Base-by-base conservation (phyloP, 1,139 yeast species). In the Scheffersomyces parashehatae region DNA sequence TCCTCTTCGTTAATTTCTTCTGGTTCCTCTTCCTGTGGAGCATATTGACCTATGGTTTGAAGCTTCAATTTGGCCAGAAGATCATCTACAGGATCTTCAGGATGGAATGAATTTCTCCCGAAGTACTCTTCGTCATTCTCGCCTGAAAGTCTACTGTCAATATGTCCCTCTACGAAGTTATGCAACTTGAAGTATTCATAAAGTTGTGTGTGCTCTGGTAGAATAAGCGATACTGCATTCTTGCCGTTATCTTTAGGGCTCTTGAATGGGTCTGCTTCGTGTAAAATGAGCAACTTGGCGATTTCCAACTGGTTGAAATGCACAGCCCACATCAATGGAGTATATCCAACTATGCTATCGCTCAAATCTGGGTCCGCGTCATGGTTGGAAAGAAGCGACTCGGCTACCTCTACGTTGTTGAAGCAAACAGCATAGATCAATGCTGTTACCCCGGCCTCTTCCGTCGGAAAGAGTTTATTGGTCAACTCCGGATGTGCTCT, bases 371-470 rank as follows among this genome's bases (percentile, higher is more conserved):
- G 75, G 47, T 74, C 77, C 1, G 69, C 75, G 6, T 56, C 51
- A 43, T 64, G 66, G 34, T 52, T 53, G 12, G 52, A 41, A 30
- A 75, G 54, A 29, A 83, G 59, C 3, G 73, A 50, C 40, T 81
- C 84, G 1, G 70, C 75, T 20, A 76, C 61, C 5, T 64, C 71
- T 5, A 53, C 47, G 37, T 80, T 69, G 43, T 73, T 68, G 50
- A 79, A 80, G 43, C 79, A 78, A 24, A 81, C 68, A 10, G 84
- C 79, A 54, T 72, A 79, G 1, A 80, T 68, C 52, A 82, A 64
- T 1, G 83, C 77, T 0, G 79, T 67, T 3, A 73, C 64, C 0
- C 86, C 86, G 3, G 28, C 41, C 5, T 60, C 59, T 35, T 73
- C 75, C 6, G 53, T 49, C 3, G 76, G 76, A 44, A 56, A 67